These are phyloP conservation scores for Coniochaeta sp. DNA, from an alignment of 2,329 filamentous ascomycete genomes.

Conservation along the genomic window DNA sequence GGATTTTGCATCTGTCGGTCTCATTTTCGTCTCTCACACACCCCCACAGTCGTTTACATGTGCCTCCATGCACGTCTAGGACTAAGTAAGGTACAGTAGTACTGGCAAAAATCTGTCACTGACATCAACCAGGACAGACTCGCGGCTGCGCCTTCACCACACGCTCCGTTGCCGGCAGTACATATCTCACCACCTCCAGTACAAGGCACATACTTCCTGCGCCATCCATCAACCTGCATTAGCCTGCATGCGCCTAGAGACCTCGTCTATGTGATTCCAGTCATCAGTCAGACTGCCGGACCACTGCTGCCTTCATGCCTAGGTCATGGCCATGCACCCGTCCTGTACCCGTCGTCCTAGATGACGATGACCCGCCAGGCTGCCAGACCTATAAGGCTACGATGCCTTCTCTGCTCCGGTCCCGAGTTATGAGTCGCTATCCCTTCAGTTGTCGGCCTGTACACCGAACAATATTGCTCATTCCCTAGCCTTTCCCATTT, in stretches of 20 bases:
- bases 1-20: background rate
- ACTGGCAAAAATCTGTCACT: background rate
- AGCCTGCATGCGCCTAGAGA: conserved; percentile 6
- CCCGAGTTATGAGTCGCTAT: conserved; percentile 5
- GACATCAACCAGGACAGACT: background rate
- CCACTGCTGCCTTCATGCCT: conserved; percentile 4
- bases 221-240: conserved; percentile 6
- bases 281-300: conserved; percentile 7
- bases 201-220: background rate
- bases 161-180: background rate
- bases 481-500: conserved; percentile 9
- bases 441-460: background rate
- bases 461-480: background rate
- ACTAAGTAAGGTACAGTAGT: background rate
- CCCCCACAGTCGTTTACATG: background rate
- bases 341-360: conserved; percentile 21
- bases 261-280: background rate
- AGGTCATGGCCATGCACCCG: conserved; percentile 2
- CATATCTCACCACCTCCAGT: conserved; percentile 1
- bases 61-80: background rate
- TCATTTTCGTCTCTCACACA: background rate
- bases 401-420: conserved; percentile 30
- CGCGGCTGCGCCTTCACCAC: conserved; percentile 1
- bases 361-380: conserved; percentile 23
- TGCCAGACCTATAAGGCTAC: conserved; percentile 43